These are phyloP conservation scores for Aspergillus sp. DNA, from an alignment of 2,329 filamentous ascomycete genomes.

Conservation along the genomic window DNA sequence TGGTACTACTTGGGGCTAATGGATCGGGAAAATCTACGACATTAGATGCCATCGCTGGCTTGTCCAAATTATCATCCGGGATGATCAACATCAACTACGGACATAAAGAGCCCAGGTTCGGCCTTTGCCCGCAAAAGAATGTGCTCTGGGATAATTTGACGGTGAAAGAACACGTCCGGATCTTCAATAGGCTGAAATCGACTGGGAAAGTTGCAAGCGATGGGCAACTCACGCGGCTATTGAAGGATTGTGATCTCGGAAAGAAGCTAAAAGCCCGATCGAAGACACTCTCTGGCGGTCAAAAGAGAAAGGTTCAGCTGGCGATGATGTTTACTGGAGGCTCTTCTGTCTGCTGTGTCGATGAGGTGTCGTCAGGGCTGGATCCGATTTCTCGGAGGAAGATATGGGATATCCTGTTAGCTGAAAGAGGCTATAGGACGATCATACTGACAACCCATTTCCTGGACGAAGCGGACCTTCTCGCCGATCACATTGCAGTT, in stretches of 20 bases:
- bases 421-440: constrained; percentile 79
- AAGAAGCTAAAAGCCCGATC: constrained; percentile 73
- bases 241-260: constrained; percentile 73
- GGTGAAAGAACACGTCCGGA: constrained; percentile 79
- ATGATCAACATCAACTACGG: constrained; percentile 78
- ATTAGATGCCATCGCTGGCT: constrained; percentile 82
- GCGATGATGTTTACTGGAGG: constrained; percentile 96
- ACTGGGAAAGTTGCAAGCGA: constrained; percentile 60
- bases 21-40: constrained; percentile 91
- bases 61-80: constrained; percentile 76
- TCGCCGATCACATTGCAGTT: constrained; percentile 87
- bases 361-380: constrained; percentile 87
- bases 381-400: constrained; percentile 86
- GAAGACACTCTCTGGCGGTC: constrained; percentile 82
- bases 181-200: constrained; percentile 84
- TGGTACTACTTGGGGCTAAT: constrained; percentile 85
- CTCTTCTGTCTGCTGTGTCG: constrained; percentile 84
- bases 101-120: constrained; percentile 76
- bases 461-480: constrained; percentile 86
- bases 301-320: constrained; percentile 89
- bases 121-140: constrained; percentile 90
- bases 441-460: constrained; percentile 93
- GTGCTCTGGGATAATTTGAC: constrained; percentile 90
- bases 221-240: constrained; percentile 65
- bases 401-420: constrained; percentile 91